phyloP scores from a whole-genome alignment of 805 yeast genomes.

The Teunomyces cretensis region DNA sequence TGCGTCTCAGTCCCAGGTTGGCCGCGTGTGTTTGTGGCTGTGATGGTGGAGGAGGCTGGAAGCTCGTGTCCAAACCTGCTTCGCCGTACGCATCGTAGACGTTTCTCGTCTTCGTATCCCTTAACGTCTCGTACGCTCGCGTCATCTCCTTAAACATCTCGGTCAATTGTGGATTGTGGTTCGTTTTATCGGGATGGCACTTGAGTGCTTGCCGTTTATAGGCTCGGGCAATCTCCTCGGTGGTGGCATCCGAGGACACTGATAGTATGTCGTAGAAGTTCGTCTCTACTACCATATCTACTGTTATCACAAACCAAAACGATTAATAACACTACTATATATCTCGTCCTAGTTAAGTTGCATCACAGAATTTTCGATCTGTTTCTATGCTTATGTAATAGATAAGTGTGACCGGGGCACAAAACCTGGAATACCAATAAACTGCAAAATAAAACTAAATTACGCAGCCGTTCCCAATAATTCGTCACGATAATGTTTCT shows the following conservation, averaged over 20 bases:
- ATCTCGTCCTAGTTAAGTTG: background rate
- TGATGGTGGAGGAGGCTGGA: conserved; percentile 5
- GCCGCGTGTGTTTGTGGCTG: background rate
- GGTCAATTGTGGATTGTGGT: conserved; percentile 48
- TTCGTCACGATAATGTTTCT: conserved; percentile 64
- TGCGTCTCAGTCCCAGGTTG: background rate
- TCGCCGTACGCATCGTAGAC: conserved; percentile 57
- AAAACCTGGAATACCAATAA: background rate
- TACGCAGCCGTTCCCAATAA: conserved; percentile 40
- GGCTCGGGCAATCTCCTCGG: conserved; percentile 36
- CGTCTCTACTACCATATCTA: conserved; percentile 16
- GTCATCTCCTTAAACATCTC: conserved; percentile 60
- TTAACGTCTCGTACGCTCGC: conserved; percentile 64
- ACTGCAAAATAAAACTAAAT: background rate
- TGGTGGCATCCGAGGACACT: conserved; percentile 30
- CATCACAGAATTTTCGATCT: conserved; percentile 15
- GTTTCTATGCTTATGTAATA: conserved; percentile 14
- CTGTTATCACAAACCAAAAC: background rate
- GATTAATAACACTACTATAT: background rate
- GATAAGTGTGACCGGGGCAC: background rate
- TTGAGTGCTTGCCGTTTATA: conserved; percentile 43
- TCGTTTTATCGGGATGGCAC: conserved; percentile 68
- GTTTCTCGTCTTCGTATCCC: conserved; percentile 43
- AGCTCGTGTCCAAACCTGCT: conserved; percentile 37
- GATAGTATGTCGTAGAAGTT: conserved; percentile 36